Conservation (phyloP, 352 stramenopile species). For the Bremia lactucae region DNA sequence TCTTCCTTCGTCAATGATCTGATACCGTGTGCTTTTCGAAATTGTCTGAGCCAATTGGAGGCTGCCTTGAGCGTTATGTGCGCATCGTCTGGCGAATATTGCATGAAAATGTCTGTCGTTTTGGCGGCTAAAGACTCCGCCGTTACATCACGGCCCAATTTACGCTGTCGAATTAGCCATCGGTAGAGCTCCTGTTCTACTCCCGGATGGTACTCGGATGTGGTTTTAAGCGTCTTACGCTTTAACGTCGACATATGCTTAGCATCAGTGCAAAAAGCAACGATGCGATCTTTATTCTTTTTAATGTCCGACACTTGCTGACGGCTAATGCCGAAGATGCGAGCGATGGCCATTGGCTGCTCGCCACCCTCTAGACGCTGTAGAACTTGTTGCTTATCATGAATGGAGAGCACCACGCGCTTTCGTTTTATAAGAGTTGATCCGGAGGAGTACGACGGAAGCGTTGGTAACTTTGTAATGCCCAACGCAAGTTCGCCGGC, state of each 20-base stretch:
- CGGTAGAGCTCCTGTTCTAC: constrained; percentile 79
- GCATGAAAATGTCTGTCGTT: constrained; percentile 55
- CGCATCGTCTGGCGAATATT: constrained; percentile 37
- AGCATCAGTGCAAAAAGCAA: constrained; percentile 64
- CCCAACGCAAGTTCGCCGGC: not conserved
- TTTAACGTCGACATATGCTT: constrained; percentile 61
- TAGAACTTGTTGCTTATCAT: constrained; percentile 78
- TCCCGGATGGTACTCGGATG: constrained; percentile 57
- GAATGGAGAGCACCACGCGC: constrained; percentile 72
- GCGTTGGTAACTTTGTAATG: not conserved
- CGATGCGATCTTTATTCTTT: constrained; percentile 72
- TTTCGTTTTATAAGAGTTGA: constrained; percentile 42
- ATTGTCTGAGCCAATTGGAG: constrained; percentile 52
- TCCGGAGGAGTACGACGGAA: not conserved
- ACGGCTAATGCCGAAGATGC: constrained; percentile 54
- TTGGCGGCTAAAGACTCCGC: constrained; percentile 40
- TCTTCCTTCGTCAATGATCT: constrained; percentile 42
- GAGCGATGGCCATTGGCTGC: constrained; percentile 48
- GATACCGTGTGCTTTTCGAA: constrained; percentile 55
- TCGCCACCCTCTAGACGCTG: constrained; percentile 59
- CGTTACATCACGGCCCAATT: constrained; percentile 34
- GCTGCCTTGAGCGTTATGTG: constrained; percentile 34
- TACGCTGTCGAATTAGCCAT: constrained; percentile 66
- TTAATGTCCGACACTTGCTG: constrained; percentile 84
- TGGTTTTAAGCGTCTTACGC: constrained; percentile 63